phyloP scores from a whole-genome alignment of 2,329 filamentous ascomycete species.

The Alternaria arbusti region DNA sequence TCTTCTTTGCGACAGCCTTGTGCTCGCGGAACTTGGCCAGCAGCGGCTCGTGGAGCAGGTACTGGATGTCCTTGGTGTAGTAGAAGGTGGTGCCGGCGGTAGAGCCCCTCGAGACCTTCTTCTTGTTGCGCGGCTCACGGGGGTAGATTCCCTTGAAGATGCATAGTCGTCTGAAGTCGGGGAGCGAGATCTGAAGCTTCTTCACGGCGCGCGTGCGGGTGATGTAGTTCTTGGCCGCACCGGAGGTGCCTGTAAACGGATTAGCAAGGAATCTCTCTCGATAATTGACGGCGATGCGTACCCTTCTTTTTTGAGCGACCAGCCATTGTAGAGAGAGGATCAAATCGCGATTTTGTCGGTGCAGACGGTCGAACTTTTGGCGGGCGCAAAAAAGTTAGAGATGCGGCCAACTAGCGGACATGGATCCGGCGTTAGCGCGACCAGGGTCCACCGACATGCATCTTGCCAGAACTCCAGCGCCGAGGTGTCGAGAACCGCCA shows the following conservation, averaged over 20 bases:
- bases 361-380: slow-evolving; percentile 16
- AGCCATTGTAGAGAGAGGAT: slow-evolving; percentile 36
- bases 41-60: slow-evolving; percentile 94
- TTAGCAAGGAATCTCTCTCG: slow-evolving; percentile 21
- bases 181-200: slow-evolving; percentile 95
- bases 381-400: slow-evolving; percentile 42
- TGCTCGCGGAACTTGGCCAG: slow-evolving; percentile 95
- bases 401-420: slow-evolving; percentile 26
- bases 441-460: slow-evolving; percentile 21
- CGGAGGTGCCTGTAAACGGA: slow-evolving; percentile 69
- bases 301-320: slow-evolving; percentile 67
- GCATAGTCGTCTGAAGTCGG: slow-evolving; percentile 96
- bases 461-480: slow-evolving; percentile 11
- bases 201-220: slow-evolving; percentile 96
- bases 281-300: slow-evolving; percentile 37
- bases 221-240: slow-evolving; percentile 97
- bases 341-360: slow-evolving; percentile 6
- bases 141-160: slow-evolving; percentile 99
- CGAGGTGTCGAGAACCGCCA: slow-evolving; percentile 3
- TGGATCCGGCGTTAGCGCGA: slow-evolving; percentile 26
- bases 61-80: slow-evolving; percentile 95
- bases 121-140: slow-evolving; percentile 93
- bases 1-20: slow-evolving; percentile 97
- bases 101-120: slow-evolving; percentile 91
- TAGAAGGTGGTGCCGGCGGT: slow-evolving; percentile 92